A percentile compares a stretch with the other conserved stretches of the same genome.
These are phyloP conservation scores for Populus tomentosa DNA, from an alignment of 441 rosid species.

Conservation along the genomic window DNA sequence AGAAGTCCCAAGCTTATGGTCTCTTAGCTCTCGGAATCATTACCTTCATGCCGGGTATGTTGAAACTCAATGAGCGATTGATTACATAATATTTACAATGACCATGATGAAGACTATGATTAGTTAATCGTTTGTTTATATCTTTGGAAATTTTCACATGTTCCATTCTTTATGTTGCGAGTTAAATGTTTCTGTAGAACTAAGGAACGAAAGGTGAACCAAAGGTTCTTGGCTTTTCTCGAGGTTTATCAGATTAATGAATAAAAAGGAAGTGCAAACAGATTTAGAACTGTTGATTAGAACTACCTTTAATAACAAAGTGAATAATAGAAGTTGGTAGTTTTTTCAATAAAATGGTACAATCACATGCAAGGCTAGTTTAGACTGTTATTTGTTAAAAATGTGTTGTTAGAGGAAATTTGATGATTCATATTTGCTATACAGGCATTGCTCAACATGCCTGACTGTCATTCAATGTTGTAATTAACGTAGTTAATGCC, in stretches of 20 bases:
- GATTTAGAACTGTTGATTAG: not conserved
- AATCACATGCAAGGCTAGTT: not conserved
- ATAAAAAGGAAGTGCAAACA: not conserved
- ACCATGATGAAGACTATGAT: not conserved
- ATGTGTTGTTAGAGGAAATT: not conserved
- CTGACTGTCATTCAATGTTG: not conserved
- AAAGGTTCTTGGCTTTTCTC: not conserved
- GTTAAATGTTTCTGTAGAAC: not conserved
- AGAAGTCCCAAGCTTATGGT: conserved; percentile 73
- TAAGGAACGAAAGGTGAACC: not conserved
- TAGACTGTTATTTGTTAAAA: not conserved
- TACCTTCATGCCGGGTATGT: conserved; percentile 81
- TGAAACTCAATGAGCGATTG: not conserved
- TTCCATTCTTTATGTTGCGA: not conserved
- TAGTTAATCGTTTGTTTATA: not conserved
- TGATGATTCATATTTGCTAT: not conserved
- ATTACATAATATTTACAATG: not conserved
- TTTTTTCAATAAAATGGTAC: not conserved
- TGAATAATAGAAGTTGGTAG: not conserved
- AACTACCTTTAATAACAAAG: not conserved
- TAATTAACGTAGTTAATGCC: not conserved
- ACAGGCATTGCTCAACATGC: not conserved
- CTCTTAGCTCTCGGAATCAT: conserved; percentile 71
- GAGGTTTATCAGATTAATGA: not conserved
- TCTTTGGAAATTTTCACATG: not conserved